A percentile compares a stretch with the other conserved stretches of the same genome.
These are phyloP conservation scores for Xylaria sp. DNA, from an alignment of 2,329 filamentous ascomycete genomes.

Conservation along the genomic window DNA sequence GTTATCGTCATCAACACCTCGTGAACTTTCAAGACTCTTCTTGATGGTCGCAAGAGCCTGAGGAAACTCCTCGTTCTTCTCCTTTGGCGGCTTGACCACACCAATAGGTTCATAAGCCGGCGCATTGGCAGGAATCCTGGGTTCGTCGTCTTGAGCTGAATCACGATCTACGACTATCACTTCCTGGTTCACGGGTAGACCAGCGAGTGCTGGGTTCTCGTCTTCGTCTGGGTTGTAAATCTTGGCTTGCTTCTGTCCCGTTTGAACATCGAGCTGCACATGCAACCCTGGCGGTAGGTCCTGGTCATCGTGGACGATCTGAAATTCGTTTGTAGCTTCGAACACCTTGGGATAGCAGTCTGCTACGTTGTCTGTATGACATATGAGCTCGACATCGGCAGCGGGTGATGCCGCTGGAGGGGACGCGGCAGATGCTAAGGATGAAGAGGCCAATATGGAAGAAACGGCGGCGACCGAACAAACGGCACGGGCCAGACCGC, in stretches of 20 bases:
- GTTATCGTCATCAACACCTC: constrained; percentile 17
- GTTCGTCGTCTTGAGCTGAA: constrained; percentile 26
- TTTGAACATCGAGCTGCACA: constrained; percentile 59
- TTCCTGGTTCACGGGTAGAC: constrained; percentile 48
- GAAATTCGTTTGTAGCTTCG: constrained; percentile 59
- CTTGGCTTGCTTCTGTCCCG: constrained; percentile 60
- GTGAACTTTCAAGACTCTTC: constrained; percentile 32
- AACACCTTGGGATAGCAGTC: constrained; percentile 65
- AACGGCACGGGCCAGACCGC: constrained; percentile 15
- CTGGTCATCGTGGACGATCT: constrained; percentile 58
- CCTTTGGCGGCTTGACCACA: constrained; percentile 48
- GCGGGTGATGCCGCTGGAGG: constrained; percentile 33
- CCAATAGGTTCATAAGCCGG: constrained; percentile 55
- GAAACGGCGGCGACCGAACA: constrained; percentile 18
- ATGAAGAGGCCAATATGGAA: constrained; percentile 20
- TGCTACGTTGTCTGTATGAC: constrained; percentile 52
- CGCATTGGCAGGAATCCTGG: constrained; percentile 42
- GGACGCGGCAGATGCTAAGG: constrained; percentile 28
- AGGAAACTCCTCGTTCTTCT: constrained; percentile 39
- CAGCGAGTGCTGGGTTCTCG: constrained; percentile 41
- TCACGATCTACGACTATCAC: constrained; percentile 52
- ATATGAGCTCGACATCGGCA: constrained; percentile 54
- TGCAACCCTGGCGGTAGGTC: constrained; percentile 61
- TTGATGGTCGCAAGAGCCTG: constrained; percentile 47
- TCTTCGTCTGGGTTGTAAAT: constrained; percentile 54